Evolutionary conservation across 441 rosid genomes (phyloP), one percentile per base, ranked within the genome.

Genomic region (Arabidopsis hybrid): DNA sequence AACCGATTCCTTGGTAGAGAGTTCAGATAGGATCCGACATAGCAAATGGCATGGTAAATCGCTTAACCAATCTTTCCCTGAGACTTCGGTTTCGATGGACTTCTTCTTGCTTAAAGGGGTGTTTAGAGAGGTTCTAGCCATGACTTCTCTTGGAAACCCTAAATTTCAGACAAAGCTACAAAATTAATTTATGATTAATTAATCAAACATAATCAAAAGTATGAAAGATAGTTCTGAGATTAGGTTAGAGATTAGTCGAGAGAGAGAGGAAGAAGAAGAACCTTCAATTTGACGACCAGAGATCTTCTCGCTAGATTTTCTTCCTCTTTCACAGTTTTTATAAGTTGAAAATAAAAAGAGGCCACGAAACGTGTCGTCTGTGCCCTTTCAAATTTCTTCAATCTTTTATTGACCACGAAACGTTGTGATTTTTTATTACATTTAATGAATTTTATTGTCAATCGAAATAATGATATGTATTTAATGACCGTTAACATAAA

Each of bases 21-120:
- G 59, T 5, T 46, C 3, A 0, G 50, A 65, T 11, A 73, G 65
- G 4, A 64, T 65, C 7, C 1, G 17, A 57, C 6, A 11, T 5
- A 55, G 6, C 31, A 73, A 5, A 14, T 65, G n/a, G 14, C 46
- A 16, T 0, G 77, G 56, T 36, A 73, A 46, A 4, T 38, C 49
- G 35, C 72, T 73, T 57, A 73, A 6, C 40, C 60, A 46, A 14
- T 65, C 59, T 40, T 12, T 1, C 8, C 6, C 26, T 14, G 26
- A 26, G 21, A 3, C 14, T 32, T n/a, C 0, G 3, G 55, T 1
- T 63, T 32, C 9, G 38, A 1, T 36, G 3, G 6, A 3, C 21
- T 26, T 29, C 36, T 7, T 26, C 1, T 12, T 60, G 1, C 26
- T 40, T 3, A 39, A 3, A 17, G 10, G n/a, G 8, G 21, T 66